A percentile compares a stretch with the other conserved stretches of the same genome.
phyloP scores from a whole-genome alignment of 2,329 filamentous ascomycete genomes.

The Ascochyta viciae-villosae region DNA sequence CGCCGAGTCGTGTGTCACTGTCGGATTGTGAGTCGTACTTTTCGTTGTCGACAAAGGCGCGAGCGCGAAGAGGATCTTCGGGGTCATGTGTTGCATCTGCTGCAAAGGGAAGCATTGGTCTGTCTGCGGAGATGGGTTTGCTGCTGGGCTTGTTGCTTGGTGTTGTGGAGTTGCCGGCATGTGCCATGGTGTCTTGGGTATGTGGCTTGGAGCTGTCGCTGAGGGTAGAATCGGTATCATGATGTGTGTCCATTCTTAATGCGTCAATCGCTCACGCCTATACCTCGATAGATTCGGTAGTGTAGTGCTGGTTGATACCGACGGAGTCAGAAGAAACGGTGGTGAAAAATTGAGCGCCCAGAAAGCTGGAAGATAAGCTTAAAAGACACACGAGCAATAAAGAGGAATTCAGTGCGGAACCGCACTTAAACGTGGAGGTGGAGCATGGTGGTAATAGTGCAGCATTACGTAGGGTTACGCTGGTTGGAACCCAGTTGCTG shows the following conservation, averaged over 20 bases:
- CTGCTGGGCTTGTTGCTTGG: constrained; percentile 24
- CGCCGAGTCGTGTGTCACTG: constrained; percentile 30
- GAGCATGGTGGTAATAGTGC: constrained; percentile 4
- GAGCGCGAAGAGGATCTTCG: constrained; percentile 15
- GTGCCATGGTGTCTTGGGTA: neutral
- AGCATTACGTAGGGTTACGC: constrained; percentile 14
- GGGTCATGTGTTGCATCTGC: constrained; percentile 31
- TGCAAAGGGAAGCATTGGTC: constrained; percentile 30
- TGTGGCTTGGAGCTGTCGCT: constrained; percentile 25
- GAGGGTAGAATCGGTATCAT: constrained; percentile 15
- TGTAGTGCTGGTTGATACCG: neutral
- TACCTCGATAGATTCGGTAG: constrained; percentile 1
- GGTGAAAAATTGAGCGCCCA: neutral
- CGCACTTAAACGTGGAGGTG: constrained; percentile 10
- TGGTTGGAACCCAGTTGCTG: constrained; percentile 1
- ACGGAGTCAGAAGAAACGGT: neutral
- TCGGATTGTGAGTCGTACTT: constrained; percentile 30
- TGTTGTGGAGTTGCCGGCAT: constrained; percentile 3
- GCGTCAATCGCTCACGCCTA: constrained; percentile 21
- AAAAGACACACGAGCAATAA: constrained; percentile 2
- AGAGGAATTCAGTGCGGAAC: constrained; percentile 5
- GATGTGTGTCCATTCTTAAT: constrained; percentile 26
- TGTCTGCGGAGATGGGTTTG: constrained; percentile 24
- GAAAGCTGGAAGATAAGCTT: neutral
- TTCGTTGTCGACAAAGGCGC: constrained; percentile 12